Percentiles rank a stretch among this genome's conserved stretches.
phyloP scores from a whole-genome alignment of 345 rosid species.

The Syzygium aqueum region DNA sequence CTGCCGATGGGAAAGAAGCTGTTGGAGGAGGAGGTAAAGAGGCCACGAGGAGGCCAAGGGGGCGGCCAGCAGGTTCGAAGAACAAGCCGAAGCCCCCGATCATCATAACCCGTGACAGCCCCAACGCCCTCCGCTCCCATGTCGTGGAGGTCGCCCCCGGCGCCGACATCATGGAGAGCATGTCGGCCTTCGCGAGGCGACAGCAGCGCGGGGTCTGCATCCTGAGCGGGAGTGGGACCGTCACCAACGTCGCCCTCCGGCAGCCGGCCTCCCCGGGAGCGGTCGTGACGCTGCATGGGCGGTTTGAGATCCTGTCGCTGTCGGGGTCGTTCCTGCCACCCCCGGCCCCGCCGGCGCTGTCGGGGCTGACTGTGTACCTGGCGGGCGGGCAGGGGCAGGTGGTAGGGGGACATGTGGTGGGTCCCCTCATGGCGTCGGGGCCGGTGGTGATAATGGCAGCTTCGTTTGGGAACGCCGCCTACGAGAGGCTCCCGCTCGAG shows the following conservation, averaged over 20 bases:
- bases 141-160: constrained; percentile 80
- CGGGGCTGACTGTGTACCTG: constrained; percentile 73
- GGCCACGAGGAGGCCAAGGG: constrained; percentile 59
- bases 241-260: constrained; percentile 62
- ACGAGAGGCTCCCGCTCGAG: background rate
- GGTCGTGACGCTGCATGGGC: constrained; percentile 75
- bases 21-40: constrained; percentile 39
- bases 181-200: constrained; percentile 65
- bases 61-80: constrained; percentile 85
- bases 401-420: constrained; percentile 84
- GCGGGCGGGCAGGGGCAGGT: constrained; percentile 99
- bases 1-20: constrained; percentile 16
- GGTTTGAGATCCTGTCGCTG: constrained; percentile 85
- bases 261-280: constrained; percentile 84
- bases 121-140: constrained; percentile 92
- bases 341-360: constrained; percentile 87
- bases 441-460: constrained; percentile 95
- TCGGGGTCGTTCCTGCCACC: constrained; percentile 91
- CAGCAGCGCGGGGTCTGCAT: constrained; percentile 86
- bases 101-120: constrained; percentile 89
- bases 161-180: constrained; percentile 73
- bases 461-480: constrained; percentile 98
- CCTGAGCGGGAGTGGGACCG: constrained; percentile 83
- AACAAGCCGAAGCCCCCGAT: constrained; percentile 92
- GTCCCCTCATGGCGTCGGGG: constrained; percentile 74